A percentile compares a stretch with the other conserved stretches of the same genome.
Conservation (phyloP, 345 rosid genomes). For the Xanthoceras sorbifolium region DNA sequence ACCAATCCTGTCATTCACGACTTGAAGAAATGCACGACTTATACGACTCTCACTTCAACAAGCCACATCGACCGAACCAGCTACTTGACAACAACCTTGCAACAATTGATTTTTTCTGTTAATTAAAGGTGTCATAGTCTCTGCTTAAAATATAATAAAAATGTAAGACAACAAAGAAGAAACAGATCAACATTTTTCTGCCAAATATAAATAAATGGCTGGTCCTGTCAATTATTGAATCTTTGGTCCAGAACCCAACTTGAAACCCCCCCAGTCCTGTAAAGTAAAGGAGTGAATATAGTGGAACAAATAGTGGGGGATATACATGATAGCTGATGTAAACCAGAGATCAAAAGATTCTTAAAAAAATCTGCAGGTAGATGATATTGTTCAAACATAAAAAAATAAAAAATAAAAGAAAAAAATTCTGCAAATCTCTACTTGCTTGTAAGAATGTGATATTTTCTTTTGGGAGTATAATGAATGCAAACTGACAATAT, state of each 20-base stretch:
- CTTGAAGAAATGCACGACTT: too few relatives aligned
- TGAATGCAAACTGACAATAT: too few relatives aligned
- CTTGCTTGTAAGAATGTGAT: too few relatives aligned
- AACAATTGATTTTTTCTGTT: not conserved
- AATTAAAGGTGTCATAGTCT: not conserved
- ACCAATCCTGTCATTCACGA: not conserved
- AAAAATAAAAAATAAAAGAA: too few relatives aligned
- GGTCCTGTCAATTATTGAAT: not conserved
- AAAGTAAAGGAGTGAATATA: slow-evolving; percentile 25
- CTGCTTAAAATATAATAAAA: not conserved
- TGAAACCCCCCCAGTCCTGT: not conserved
- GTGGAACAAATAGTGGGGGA: slow-evolving; percentile 13
- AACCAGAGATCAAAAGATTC: not conserved
- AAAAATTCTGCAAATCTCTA: too few relatives aligned
- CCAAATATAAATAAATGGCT: not conserved
- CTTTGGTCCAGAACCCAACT: slow-evolving; percentile 2
- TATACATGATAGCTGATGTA: slow-evolving; percentile 18
- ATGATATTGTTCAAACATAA: too few relatives aligned
- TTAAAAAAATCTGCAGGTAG: too few relatives aligned
- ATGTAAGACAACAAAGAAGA: not conserved
- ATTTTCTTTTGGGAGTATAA: too few relatives aligned
- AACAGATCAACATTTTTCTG: not conserved
- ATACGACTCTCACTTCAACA: not conserved
- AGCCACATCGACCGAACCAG: not conserved
- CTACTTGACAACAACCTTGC: not conserved